Conservation (phyloP, 257 asterid genomes). For the Datura wrightii region DNA sequence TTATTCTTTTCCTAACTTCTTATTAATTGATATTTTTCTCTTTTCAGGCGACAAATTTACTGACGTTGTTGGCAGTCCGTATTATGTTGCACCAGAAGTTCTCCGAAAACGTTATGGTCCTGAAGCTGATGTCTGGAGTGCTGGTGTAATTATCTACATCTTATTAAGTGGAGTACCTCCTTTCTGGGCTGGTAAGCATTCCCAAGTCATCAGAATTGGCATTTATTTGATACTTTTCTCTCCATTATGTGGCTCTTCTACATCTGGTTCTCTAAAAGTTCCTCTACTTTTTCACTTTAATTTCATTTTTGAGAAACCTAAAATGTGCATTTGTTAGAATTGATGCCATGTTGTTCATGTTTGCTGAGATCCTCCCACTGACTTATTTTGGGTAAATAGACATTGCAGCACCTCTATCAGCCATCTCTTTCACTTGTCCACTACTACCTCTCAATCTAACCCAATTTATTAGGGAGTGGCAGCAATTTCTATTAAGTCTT, state of each 20-base stretch:
- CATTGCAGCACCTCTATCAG: constrained; percentile 2
- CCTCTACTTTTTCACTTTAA: not conserved
- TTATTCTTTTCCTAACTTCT: constrained; percentile 17
- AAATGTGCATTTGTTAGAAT: not conserved
- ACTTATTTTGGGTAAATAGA: not conserved
- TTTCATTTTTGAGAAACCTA: not conserved
- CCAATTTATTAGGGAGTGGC: not conserved
- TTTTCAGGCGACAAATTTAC: constrained; percentile 79
- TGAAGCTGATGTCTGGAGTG: constrained; percentile 97
- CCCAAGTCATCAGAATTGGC: constrained; percentile 2
- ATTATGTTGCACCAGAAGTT: constrained; percentile 95
- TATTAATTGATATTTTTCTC: not conserved
- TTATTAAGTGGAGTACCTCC: constrained; percentile 97
- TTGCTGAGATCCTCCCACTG: not conserved
- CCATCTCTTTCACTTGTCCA: not conserved
- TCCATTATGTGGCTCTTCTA: not conserved
- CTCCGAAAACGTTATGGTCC: constrained; percentile 85
- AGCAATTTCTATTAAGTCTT: not conserved
- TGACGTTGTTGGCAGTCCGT: constrained; percentile 96
- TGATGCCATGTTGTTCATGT: not conserved
- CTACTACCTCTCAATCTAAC: not conserved
- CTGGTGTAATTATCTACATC: constrained; percentile 92
- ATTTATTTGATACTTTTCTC: not conserved
- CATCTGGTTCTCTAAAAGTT: not conserved
- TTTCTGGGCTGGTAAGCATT: constrained; percentile 86